Evolutionary conservation across 257 asterid genomes (phyloP).

Genomic region (Solanum chiquidenum): DNA sequence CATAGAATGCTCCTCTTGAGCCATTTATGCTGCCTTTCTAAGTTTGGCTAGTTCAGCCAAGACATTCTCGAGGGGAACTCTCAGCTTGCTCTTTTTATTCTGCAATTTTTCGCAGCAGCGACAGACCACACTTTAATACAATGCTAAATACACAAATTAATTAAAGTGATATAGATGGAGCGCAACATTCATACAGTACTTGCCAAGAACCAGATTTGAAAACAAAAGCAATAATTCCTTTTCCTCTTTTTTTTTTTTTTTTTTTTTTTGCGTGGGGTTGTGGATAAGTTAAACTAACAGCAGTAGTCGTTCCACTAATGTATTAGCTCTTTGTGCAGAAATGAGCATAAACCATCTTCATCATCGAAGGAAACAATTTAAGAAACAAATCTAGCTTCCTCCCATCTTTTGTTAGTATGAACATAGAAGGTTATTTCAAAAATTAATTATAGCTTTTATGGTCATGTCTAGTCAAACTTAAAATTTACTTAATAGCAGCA

Average conservation of each 20-base stretch:
- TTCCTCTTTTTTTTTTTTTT: not conserved
- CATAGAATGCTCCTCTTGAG: not conserved
- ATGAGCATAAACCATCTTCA: not conserved
- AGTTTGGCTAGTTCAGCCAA: constrained; percentile 53
- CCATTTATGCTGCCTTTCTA: constrained; percentile 8
- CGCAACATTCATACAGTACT: not conserved
- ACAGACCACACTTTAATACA: not conserved
- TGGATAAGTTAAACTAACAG: not conserved
- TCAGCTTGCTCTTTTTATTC: constrained; percentile 46
- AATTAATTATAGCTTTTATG: not conserved
- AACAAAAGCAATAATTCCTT: not conserved
- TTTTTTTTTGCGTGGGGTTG: not conserved
- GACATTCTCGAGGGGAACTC: constrained; percentile 46
- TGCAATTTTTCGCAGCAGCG: constrained; percentile 1
- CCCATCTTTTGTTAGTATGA: not conserved
- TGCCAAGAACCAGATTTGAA: not conserved
- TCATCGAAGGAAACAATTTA: not conserved
- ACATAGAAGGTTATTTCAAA: not conserved
- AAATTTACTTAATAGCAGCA: not conserved
- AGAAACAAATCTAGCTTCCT: not conserved
- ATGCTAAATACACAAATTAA: not conserved
- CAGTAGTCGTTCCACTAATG: not conserved
- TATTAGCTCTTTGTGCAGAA: not conserved
- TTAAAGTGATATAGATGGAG: not conserved
- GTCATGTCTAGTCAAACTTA: constrained; percentile 1